phyloP scores from a whole-genome alignment of 2,329 filamentous ascomycete species.

The Apiospora pterosperma region DNA sequence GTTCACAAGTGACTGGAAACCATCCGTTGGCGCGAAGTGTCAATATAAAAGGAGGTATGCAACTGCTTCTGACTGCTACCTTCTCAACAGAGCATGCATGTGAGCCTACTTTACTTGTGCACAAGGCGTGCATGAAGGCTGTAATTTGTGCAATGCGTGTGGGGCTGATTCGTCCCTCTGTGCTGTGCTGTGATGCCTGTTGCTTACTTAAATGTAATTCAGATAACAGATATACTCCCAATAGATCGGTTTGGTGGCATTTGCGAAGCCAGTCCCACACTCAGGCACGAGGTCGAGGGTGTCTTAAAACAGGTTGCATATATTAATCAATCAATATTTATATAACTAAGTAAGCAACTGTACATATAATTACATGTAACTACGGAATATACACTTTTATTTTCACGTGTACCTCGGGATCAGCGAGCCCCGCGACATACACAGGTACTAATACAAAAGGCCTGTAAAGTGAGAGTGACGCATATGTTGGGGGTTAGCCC shows the following conservation, averaged over 20 bases:
- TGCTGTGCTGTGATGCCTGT: too few relatives aligned
- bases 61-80: neutral
- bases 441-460: too few relatives aligned
- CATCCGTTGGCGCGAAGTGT: neutral
- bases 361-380: too few relatives aligned
- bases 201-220: neutral
- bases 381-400: too few relatives aligned
- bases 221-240: neutral
- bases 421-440: neutral
- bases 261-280: neutral
- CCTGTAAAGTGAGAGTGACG: neutral
- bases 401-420: conserved; percentile 2
- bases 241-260: neutral
- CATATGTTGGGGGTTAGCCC: neutral
- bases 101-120: too few relatives aligned
- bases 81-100: too few relatives aligned
- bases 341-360: too few relatives aligned
- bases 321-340: neutral
- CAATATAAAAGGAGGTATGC: neutral
- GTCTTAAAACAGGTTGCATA: neutral
- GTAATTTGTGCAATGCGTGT: neutral
- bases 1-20: neutral
- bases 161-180: neutral
- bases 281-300: neutral
- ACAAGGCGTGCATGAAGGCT: neutral